Conservation (phyloP, 2,329 filamentous ascomycete genomes). For the Pezizomycotina sp. region DNA sequence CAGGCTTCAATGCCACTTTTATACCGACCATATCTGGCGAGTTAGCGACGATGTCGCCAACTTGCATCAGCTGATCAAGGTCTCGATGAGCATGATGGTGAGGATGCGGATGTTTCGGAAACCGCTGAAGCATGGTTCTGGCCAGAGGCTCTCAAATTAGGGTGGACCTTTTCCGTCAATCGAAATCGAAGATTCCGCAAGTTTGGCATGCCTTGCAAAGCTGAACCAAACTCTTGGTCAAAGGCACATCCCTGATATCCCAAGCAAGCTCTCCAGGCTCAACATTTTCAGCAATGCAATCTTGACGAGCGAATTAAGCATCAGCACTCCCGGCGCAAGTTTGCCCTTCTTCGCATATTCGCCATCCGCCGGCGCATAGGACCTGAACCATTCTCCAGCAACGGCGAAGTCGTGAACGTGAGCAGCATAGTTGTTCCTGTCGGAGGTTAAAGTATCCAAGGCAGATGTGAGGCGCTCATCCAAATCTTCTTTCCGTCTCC, state of each 20-base stretch:
- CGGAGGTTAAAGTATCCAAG: constrained; percentile 16
- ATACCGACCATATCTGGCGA: constrained; percentile 20
- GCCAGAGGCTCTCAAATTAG: constrained; percentile 16
- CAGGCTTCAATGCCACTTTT: constrained; percentile 18
- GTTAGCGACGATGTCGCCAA: constrained; percentile 19
- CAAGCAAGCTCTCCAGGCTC: constrained; percentile 19
- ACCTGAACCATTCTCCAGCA: constrained; percentile 19
- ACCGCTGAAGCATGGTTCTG: constrained; percentile 19
- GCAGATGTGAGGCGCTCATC: constrained; percentile 17
- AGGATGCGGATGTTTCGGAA: constrained; percentile 19
- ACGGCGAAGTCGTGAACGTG: constrained; percentile 19
- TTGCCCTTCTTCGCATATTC: constrained; percentile 20
- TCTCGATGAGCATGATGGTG: constrained; percentile 20
- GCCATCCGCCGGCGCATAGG: constrained; percentile 13
- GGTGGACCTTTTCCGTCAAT: constrained; percentile 15
- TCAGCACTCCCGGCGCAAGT: constrained; percentile 17
- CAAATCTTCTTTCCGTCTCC: constrained; percentile 16
- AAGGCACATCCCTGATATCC: constrained; percentile 18
- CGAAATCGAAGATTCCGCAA: constrained; percentile 17
- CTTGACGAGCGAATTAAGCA: constrained; percentile 19
- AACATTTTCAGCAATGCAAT: constrained; percentile 19
- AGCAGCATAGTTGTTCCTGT: constrained; percentile 17
- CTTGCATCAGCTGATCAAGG: constrained; percentile 15
- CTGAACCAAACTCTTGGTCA: constrained; percentile 16
- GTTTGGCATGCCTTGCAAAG: constrained; percentile 16